Evolutionary conservation across 2,329 filamentous ascomycete species (phyloP), one percentile per base, ranked within the genome.

Genomic region (Aspergillus ibericus): DNA sequence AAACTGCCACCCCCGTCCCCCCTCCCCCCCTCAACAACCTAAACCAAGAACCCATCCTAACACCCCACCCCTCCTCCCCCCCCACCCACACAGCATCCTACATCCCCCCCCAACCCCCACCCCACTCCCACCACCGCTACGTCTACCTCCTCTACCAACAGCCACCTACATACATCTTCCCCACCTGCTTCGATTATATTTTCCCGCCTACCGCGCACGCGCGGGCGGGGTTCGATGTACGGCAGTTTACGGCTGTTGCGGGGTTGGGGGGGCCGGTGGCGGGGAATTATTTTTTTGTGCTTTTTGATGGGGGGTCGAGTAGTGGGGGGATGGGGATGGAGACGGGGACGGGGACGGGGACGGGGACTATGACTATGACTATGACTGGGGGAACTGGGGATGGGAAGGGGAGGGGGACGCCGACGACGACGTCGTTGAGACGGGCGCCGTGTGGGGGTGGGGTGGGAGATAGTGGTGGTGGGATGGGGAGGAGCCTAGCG

Each of bases 221-320:
- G n/a, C 65, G 66, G 57, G 63, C 58, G 0, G 68, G 70, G 10
- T 79, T 78, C 59, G 70, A 78, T 50, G 63, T 74, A 0, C 61
- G 55, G 4, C 61, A 65, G 22, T 79, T 80, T 60, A 64, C 73
- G 2, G 48, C 59, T 1, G 75, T 72, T 2, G 65, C 73, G 2
- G 67, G 64, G 1, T 53, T 80, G 10, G 60, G 55, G 5, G 53
- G 60, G 1, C 69, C 73, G 0, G 44, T 78, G 18, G 75, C 73
- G 1, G 74, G 68, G 6, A 78, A 75, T 58, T 80, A 72, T 63
- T 75, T 80, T 48, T 61, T 60, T 20, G 76, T 76, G 10, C 67
- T 73, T 51, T 73, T 75, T 48, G 63, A 70, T 22, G 61, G 49
- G 4, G n/a, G 1, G 10, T 2, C n/a, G 36, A 5, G 36, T 10